These are phyloP conservation scores for Salix suchowensis DNA, from an alignment of 345 rosid genomes.

Conservation along the genomic window DNA sequence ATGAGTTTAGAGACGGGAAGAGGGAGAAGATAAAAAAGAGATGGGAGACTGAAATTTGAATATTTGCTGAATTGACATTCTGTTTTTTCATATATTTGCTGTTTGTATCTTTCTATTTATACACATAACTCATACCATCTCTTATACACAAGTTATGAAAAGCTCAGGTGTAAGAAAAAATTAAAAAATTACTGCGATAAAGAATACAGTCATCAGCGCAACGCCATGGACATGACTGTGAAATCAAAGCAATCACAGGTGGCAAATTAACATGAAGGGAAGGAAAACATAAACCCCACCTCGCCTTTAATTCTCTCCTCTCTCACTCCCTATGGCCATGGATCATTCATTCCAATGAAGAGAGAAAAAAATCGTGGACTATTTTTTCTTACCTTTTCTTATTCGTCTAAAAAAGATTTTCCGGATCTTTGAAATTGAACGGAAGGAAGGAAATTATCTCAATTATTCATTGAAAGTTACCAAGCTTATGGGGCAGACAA, in stretches of 20 bases:
- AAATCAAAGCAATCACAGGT: no score
- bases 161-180: no score
- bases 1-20: no score
- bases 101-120: no score
- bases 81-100: no score
- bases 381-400: neutral
- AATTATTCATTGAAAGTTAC: neutral
- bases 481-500: neutral
- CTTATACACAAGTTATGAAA: no score
- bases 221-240: neutral
- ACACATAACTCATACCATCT: no score
- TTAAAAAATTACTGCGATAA: no score
- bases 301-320: neutral
- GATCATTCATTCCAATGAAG: neutral
- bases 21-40: no score
- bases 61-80: no score
- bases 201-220: no score
- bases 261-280: neutral
- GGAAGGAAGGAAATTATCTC: neutral
- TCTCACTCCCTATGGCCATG: neutral
- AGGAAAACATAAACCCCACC: neutral
- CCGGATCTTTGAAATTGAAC: neutral
- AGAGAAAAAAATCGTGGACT: neutral
- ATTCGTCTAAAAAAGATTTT: neutral
- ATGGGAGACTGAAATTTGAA: no score